Conservation (phyloP, 768 basidiomycete species). For the Pulveroboletus frians region DNA sequence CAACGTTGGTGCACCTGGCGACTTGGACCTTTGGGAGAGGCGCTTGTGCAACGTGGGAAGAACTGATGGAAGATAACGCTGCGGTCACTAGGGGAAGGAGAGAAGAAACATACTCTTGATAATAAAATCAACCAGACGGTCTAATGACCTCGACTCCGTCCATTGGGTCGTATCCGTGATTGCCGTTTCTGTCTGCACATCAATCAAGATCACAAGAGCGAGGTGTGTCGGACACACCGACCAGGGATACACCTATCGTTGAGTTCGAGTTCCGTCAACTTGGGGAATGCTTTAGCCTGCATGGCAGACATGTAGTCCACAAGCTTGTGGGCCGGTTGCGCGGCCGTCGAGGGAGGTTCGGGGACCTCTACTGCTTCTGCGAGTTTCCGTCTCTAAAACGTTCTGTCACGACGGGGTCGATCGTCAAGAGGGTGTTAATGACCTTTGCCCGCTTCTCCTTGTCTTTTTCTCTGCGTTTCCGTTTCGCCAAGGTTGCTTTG, state of each 20-base stretch:
- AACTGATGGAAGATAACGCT: slow-evolving; percentile 34
- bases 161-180: slow-evolving; percentile 75
- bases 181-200: slow-evolving; percentile 58
- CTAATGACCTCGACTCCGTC: slow-evolving; percentile 66
- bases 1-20: slow-evolving; percentile 79
- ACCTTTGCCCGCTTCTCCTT: slow-evolving; percentile 73
- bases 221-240: slow-evolving; percentile 32
- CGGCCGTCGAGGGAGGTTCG: slow-evolving; percentile 45
- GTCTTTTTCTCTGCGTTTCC: slow-evolving; percentile 69
- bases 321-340: slow-evolving; percentile 52
- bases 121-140: slow-evolving; percentile 72
- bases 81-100: background rate
- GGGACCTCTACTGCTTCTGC: slow-evolving; percentile 38
- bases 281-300: slow-evolving; percentile 65
- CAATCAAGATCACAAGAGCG: slow-evolving; percentile 38
- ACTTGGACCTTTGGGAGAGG: slow-evolving; percentile 69
- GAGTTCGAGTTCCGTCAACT: slow-evolving; percentile 72
- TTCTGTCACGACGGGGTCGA: slow-evolving; percentile 7
- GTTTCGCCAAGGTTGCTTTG: slow-evolving; percentile 41
- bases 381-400: slow-evolving; percentile 58
- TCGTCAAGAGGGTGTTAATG: slow-evolving; percentile 12
- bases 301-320: slow-evolving; percentile 58
- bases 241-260: slow-evolving; percentile 75
- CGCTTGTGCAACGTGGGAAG: slow-evolving; percentile 64
- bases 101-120: slow-evolving; percentile 50